Evolutionary conservation across 179 eudicot species (phyloP).

Genomic region (Silene noctiflora): DNA sequence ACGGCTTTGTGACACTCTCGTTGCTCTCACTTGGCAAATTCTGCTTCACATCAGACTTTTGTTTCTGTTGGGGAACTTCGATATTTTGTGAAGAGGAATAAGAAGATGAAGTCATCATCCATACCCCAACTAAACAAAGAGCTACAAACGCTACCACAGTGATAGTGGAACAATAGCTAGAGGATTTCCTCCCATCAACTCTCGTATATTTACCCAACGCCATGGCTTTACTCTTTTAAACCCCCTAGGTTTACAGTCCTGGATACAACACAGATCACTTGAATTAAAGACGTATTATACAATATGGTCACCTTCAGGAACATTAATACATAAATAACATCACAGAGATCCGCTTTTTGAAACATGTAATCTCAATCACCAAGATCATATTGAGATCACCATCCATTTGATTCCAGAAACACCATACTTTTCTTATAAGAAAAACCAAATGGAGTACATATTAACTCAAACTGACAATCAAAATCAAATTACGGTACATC

Average conservation of each 20-base stretch:
- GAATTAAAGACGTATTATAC: background rate
- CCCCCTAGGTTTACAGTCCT: constrained; percentile 26
- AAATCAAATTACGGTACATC: background rate
- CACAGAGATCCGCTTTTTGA: background rate
- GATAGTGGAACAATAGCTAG: constrained; percentile 75
- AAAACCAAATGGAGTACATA: background rate
- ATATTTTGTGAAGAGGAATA: constrained; percentile 51
- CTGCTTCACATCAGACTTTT: constrained; percentile 42
- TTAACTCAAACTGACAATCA: background rate
- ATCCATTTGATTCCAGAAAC: background rate
- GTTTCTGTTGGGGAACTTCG: constrained; percentile 49
- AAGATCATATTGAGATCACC: background rate
- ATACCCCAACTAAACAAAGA: constrained; percentile 84
- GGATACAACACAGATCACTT: constrained; percentile 23
- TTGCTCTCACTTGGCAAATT: constrained; percentile 39
- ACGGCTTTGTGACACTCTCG: constrained; percentile 46
- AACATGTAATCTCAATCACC: no score
- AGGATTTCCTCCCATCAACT: constrained; percentile 72
- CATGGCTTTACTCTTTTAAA: constrained; percentile 36
- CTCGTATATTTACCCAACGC: constrained; percentile 73
- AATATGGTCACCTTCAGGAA: background rate
- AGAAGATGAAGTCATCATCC: constrained; percentile 89
- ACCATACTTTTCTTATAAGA: background rate
- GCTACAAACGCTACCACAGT: constrained; percentile 71
- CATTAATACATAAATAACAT: background rate